phyloP scores from a whole-genome alignment of 2,329 filamentous ascomycete species.

The Venturia nashicola region DNA sequence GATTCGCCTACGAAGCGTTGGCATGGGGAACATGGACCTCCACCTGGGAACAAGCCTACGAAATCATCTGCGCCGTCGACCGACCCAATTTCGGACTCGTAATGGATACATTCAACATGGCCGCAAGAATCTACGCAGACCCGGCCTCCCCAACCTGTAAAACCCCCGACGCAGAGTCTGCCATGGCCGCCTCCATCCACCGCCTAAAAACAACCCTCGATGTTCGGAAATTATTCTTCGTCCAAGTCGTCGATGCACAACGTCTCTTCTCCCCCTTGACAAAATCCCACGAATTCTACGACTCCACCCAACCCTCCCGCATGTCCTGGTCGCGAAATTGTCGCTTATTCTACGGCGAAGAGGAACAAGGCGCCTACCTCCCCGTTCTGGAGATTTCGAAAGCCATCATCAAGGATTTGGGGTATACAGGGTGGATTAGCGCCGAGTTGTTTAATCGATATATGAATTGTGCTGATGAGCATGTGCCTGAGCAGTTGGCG shows the following conservation, averaged over 20 bases:
- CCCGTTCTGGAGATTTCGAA: slow-evolving; percentile 50
- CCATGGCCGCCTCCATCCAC: slow-evolving; percentile 41
- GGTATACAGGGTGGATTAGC: slow-evolving; percentile 58
- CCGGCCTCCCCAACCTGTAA: slow-evolving; percentile 42
- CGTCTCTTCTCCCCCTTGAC: slow-evolving; percentile 45
- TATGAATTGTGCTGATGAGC: slow-evolving; percentile 40
- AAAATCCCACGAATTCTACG: slow-evolving; percentile 45
- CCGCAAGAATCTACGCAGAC: slow-evolving; percentile 59
- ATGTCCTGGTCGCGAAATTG: slow-evolving; percentile 77
- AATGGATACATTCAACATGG: slow-evolving; percentile 69
- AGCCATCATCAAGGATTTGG: slow-evolving; percentile 50
- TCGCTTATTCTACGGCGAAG: slow-evolving; percentile 54
- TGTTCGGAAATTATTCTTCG: slow-evolving; percentile 55
- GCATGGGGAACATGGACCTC: slow-evolving; percentile 60
- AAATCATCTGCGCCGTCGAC: slow-evolving; percentile 52
- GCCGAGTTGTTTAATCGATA: slow-evolving; percentile 57
- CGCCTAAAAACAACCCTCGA: slow-evolving; percentile 45
- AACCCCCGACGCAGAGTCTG: slow-evolving; percentile 41
- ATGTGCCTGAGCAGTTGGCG: slow-evolving; percentile 44
- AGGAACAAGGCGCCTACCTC: slow-evolving; percentile 52
- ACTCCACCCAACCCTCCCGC: slow-evolving; percentile 43
- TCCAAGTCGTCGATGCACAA: slow-evolving; percentile 68
- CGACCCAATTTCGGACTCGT: slow-evolving; percentile 63
- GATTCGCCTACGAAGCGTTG: slow-evolving; percentile 63
- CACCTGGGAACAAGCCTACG: slow-evolving; percentile 62